Evolutionary conservation across 306 rosid species (phyloP).

Genomic region (Lagenaria siceraria): DNA sequence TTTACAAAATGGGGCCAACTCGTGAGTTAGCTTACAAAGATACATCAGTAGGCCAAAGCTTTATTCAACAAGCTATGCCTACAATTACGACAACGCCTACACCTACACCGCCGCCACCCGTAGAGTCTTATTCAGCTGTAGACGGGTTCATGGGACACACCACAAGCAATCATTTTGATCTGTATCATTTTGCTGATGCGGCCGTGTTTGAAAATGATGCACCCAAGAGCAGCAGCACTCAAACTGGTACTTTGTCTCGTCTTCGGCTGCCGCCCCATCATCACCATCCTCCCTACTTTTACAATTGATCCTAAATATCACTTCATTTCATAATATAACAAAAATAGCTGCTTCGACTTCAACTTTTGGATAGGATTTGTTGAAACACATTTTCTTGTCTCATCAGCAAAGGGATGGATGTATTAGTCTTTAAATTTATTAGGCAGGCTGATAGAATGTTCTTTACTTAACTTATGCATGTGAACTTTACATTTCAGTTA

Average conservation of each 20-base stretch:
- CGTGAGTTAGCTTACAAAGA: conserved; percentile 27
- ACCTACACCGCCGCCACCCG: not conserved
- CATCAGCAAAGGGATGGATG: not conserved
- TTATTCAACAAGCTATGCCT: conserved; percentile 13
- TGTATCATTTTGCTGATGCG: conserved; percentile 41
- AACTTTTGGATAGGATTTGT: not conserved
- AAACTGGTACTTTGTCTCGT: not conserved
- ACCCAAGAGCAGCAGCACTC: not conserved
- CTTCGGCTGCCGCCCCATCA: not conserved
- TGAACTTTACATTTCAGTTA: not conserved
- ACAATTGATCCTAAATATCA: not conserved
- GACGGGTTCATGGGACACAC: conserved; percentile 6
- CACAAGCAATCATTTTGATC: conserved; percentile 16
- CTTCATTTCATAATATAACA: not conserved
- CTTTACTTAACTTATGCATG: not conserved
- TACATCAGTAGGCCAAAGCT: conserved; percentile 14
- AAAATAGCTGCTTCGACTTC: not conserved
- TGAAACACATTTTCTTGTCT: not conserved
- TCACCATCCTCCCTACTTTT: not conserved
- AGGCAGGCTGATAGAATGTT: not conserved
- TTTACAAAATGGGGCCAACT: not conserved
- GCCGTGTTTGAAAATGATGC: conserved; percentile 22
- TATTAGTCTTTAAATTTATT: not conserved
- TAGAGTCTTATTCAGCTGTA: conserved; percentile 8
- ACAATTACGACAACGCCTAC: not conserved